phyloP scores from a whole-genome alignment of 305 asterid species.

The Lippia alba region DNA sequence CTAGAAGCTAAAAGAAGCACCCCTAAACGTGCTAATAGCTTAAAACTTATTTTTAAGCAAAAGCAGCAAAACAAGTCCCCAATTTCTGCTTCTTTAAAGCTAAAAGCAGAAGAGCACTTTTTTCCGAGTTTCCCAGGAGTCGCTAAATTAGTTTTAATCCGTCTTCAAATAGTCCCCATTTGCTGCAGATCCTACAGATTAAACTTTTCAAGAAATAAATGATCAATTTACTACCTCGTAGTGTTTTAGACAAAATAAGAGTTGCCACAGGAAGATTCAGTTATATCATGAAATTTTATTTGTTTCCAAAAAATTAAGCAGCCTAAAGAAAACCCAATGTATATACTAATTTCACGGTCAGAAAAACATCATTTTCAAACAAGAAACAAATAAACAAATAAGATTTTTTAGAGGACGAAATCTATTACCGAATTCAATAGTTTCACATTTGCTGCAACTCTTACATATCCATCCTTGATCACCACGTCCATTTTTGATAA shows the following conservation, averaged over 20 bases:
- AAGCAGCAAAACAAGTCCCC: no score
- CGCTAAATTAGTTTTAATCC: no score
- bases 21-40: no score
- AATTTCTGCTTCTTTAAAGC: no score
- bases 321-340: no score
- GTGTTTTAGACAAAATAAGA: background rate
- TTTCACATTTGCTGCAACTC: conserved; percentile 55
- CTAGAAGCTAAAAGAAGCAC: no score
- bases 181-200: background rate
- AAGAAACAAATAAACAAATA: conserved; percentile 5
- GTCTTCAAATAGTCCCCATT: background rate
- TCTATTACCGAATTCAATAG: conserved; percentile 54
- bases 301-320: background rate
- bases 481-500: conserved; percentile 59
- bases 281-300: background rate
- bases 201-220: background rate
- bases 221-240: background rate
- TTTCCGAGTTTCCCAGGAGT: no score
- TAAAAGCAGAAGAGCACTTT: no score
- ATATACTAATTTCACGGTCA: background rate
- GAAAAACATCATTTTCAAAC: conserved; percentile 13
- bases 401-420: no score
- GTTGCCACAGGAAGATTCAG: background rate
- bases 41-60: no score
- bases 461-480: conserved; percentile 67